Conservation (phyloP, 129 eudicot genomes). For the Daucus carota region DNA sequence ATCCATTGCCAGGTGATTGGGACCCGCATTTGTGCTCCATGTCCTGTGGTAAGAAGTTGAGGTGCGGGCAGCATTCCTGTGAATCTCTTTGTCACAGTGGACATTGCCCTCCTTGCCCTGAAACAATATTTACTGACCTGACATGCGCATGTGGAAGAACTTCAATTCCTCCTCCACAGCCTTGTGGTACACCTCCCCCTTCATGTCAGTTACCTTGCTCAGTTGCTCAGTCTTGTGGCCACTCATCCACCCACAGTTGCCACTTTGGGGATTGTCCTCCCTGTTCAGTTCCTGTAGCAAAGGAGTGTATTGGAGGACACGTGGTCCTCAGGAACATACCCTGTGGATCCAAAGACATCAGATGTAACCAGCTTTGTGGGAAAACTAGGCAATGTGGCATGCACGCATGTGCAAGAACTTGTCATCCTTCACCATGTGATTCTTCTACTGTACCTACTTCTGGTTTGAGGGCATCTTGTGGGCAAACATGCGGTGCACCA, state of each 20-base stretch:
- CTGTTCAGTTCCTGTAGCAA: slow-evolving; percentile 73
- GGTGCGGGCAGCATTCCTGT: slow-evolving; percentile 94
- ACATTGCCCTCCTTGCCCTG: slow-evolving; percentile 95
- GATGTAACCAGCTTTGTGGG: slow-evolving; percentile 87
- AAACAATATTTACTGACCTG: slow-evolving; percentile 77
- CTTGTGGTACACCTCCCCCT: slow-evolving; percentile 91
- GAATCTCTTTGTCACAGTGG: slow-evolving; percentile 79
- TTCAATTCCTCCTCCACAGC: slow-evolving; percentile 88
- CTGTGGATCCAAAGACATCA: slow-evolving; percentile 86
- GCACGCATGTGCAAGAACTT: slow-evolving; percentile 90
- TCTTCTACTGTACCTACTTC: slow-evolving; percentile 35
- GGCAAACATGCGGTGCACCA: slow-evolving; percentile 93
- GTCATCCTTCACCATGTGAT: slow-evolving; percentile 85
- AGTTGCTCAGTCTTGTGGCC: slow-evolving; percentile 90
- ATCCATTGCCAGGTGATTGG: slow-evolving; percentile 36
- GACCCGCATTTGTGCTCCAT: slow-evolving; percentile 86
- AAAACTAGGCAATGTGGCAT: slow-evolving; percentile 91
- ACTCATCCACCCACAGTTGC: slow-evolving; percentile 79
- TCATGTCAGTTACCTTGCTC: slow-evolving; percentile 87
- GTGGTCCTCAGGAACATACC: slow-evolving; percentile 83
- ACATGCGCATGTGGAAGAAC: slow-evolving; percentile 94
- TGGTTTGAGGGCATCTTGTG: slow-evolving; percentile 55
- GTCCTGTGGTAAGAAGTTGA: slow-evolving; percentile 82
- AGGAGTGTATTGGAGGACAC: slow-evolving; percentile 95
- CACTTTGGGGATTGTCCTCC: slow-evolving; percentile 99